Percentiles rank a stretch among this genome's conserved stretches.
These are phyloP conservation scores for Pseudotsuga menziesii DNA, from an alignment of 75 land plant species.

Conservation along the genomic window DNA sequence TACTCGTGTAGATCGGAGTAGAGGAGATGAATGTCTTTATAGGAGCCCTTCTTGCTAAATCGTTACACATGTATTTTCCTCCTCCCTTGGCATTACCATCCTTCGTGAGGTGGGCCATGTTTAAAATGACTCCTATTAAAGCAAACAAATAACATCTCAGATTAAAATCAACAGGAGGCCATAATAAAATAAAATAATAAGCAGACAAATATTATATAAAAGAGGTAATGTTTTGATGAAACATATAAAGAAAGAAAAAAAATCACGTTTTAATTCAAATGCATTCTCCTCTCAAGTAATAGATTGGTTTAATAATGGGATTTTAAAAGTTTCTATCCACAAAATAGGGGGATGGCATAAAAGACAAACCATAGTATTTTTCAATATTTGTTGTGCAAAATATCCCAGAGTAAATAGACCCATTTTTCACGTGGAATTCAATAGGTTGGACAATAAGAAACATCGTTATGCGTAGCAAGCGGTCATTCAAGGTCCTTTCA, in stretches of 20 bases:
- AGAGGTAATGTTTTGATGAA: neutral
- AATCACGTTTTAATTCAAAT: neutral
- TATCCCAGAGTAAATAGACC: conserved; percentile 77
- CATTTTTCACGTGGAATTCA: conserved; percentile 83
- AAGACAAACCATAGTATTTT: conserved; percentile 38
- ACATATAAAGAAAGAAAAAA: neutral
- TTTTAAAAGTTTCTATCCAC: neutral
- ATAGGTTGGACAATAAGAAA: conserved; percentile 80
- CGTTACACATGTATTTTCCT: conserved; percentile 19
- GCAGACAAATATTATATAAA: neutral
- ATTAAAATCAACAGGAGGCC: neutral
- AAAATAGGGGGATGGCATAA: conserved; percentile 9
- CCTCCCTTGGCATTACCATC: conserved; percentile 30
- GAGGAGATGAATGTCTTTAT: conserved; percentile 58
- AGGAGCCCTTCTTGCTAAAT: conserved; percentile 21
- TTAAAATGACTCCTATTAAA: conserved; percentile 60
- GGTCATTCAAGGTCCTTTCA: conserved; percentile 22
- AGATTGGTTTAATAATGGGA: neutral
- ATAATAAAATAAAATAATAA: conserved; percentile 4
- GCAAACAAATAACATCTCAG: neutral
- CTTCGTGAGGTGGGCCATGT: conserved; percentile 61
- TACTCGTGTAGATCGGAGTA: too few species aligned
- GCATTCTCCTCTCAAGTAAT: neutral
- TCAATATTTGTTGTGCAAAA: conserved; percentile 73
- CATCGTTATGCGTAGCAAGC: conserved; percentile 49